Evolutionary conservation across 345 rosid species (phyloP).

Genomic region (Orychophragmus violaceus): DNA sequence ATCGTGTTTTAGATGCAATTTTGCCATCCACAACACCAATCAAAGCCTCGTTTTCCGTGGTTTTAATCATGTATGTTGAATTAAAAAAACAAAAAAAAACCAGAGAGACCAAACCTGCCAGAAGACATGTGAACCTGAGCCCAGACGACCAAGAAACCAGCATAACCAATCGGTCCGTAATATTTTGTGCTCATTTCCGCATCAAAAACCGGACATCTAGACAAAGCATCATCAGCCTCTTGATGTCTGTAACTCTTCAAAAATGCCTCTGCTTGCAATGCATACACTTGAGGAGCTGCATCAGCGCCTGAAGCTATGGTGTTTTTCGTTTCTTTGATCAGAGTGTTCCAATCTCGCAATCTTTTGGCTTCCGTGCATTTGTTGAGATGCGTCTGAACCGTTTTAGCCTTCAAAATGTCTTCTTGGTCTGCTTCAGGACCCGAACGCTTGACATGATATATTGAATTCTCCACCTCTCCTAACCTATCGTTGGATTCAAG

Average conservation of each 20-base stretch:
- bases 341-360: slow-evolving; percentile 57
- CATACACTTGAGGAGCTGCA: slow-evolving; percentile 83
- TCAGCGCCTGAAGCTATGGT: slow-evolving; percentile 67
- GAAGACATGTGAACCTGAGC: slow-evolving; percentile 74
- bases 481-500: slow-evolving; percentile 37
- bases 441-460: slow-evolving; percentile 67
- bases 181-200: slow-evolving; percentile 56
- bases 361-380: slow-evolving; percentile 66
- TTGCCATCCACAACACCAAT: too few relatives aligned
- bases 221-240: slow-evolving; percentile 60
- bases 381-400: slow-evolving; percentile 49
- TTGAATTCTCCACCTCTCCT: slow-evolving; percentile 81
- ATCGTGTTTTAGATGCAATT: too few relatives aligned
- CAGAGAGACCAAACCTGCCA: slow-evolving; percentile 61
- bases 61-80: too few relatives aligned
- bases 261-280: slow-evolving; percentile 87
- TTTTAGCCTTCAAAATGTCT: slow-evolving; percentile 56
- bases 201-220: slow-evolving; percentile 47
- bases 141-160: slow-evolving; percentile 53
- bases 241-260: slow-evolving; percentile 61
- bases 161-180: slow-evolving; percentile 68
- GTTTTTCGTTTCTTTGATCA: slow-evolving; percentile 47
- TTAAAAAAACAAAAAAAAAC: background rate
- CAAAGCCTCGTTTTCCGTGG: too few relatives aligned
- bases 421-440: slow-evolving; percentile 79